Evolutionary conservation across 495 filamentous ascomycete species (phyloP).

Genomic region (Chaetomidium leptoderma): DNA sequence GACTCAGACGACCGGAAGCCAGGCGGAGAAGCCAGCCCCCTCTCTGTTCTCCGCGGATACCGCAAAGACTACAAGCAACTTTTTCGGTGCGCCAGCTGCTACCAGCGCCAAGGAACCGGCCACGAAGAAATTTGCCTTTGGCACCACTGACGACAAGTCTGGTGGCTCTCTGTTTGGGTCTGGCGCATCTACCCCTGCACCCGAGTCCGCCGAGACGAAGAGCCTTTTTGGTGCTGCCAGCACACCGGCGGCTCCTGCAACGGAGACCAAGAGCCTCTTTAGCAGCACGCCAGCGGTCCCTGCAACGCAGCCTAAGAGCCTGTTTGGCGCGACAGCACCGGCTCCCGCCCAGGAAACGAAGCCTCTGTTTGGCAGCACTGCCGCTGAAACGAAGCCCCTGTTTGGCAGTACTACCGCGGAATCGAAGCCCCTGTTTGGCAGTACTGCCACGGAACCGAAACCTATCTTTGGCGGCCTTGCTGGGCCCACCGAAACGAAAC

Average conservation of each 20-base stretch:
- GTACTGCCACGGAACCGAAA: constrained; percentile 13
- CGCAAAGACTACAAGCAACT: constrained; percentile 22
- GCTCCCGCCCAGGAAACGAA: constrained; percentile 18
- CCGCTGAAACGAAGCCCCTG: constrained; percentile 16
- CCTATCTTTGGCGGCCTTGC: constrained; percentile 21
- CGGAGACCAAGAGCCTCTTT: constrained; percentile 28
- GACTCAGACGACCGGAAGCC: constrained; percentile 21
- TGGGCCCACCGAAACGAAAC: constrained; percentile 16
- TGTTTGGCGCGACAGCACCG: constrained; percentile 24
- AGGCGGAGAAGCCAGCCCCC: constrained; percentile 20
- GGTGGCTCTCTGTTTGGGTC: constrained; percentile 19
- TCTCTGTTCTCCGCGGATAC: constrained; percentile 30
- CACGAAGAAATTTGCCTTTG: constrained; percentile 24
- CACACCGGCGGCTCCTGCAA: constrained; percentile 15
- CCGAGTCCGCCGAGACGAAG: constrained; percentile 22
- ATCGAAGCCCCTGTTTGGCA: constrained; percentile 22
- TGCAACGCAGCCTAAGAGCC: constrained; percentile 17
- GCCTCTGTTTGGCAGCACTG: constrained; percentile 22
- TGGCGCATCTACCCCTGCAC: constrained; percentile 12
- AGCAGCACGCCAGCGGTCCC: constrained; percentile 18
- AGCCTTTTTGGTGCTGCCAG: constrained; percentile 19
- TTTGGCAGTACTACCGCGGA: constrained; percentile 19
- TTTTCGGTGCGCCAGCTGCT: constrained; percentile 29
- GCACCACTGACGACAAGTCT: constrained; percentile 28
- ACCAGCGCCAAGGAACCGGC: constrained; percentile 22